Conservation (phyloP, 768 basidiomycete genomes). For the Leccinum incarnatum region DNA sequence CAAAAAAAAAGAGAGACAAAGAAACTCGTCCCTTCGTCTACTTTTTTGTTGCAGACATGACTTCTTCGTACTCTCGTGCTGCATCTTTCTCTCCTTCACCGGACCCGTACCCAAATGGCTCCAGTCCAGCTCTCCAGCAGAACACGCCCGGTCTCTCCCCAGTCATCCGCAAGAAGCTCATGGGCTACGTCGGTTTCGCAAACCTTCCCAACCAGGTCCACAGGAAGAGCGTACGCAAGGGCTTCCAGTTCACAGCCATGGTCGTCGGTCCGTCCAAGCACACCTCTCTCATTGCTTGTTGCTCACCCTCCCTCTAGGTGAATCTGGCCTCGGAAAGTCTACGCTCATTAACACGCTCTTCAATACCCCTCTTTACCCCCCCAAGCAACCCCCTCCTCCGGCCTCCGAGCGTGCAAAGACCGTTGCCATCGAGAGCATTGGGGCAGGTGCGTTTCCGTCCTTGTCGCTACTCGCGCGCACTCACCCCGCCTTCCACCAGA, state of each 20-base stretch:
- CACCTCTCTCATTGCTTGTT: neutral
- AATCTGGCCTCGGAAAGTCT: slow-evolving; percentile 98
- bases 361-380: slow-evolving; percentile 92
- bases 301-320: slow-evolving; percentile 52
- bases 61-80: slow-evolving; percentile 67
- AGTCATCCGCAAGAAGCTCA: slow-evolving; percentile 83
- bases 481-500: slow-evolving; percentile 52
- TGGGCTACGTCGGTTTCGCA: slow-evolving; percentile 95
- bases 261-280: slow-evolving; percentile 80
- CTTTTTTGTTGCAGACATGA: slow-evolving; percentile 47
- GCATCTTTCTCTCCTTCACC: slow-evolving; percentile 53
- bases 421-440: slow-evolving; percentile 97
- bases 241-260: slow-evolving; percentile 99
- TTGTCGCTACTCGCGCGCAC: neutral
- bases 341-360: slow-evolving; percentile 99
- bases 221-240: slow-evolving; percentile 96
- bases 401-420: slow-evolving; percentile 87
- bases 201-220: slow-evolving; percentile 99
- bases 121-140: slow-evolving; percentile 56
- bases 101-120: slow-evolving; percentile 61
- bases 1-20: slow-evolving; percentile 47
- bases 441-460: slow-evolving; percentile 65
- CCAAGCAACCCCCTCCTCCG: slow-evolving; percentile 81
- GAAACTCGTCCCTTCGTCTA: slow-evolving; percentile 32
- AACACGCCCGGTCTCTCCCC: slow-evolving; percentile 32